Conservation (phyloP, 176 grass and related monocot genomes). For the Guadua angustifolia region DNA sequence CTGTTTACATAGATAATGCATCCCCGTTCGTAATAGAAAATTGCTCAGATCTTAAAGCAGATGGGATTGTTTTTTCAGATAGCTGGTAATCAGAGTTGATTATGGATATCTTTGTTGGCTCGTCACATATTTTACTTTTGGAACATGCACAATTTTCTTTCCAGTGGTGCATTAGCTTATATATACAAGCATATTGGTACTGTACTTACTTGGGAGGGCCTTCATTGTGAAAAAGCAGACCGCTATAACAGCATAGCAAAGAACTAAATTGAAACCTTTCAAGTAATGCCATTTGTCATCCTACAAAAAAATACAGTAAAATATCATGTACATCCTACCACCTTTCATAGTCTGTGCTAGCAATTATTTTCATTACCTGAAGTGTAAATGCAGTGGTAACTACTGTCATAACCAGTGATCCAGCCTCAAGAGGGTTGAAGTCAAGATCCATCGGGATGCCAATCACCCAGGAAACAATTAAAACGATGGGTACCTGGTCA, state of each 20-base stretch:
- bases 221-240: conserved; percentile 54
- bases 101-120: background rate
- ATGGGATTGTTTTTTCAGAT: background rate
- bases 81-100: background rate
- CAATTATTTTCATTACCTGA: conserved; percentile 48
- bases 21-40: background rate
- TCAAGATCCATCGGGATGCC: conserved; percentile 69
- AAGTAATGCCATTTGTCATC: conserved; percentile 73
- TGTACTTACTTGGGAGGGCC: conserved; percentile 46
- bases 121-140: background rate
- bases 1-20: background rate
- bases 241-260: conserved; percentile 63
- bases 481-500: conserved; percentile 59
- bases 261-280: conserved; percentile 61
- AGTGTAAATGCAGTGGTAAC: conserved; percentile 59
- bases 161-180: background rate
- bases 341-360: background rate
- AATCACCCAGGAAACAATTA: conserved; percentile 64
- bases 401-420: conserved; percentile 55
- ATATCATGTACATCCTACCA: background rate
- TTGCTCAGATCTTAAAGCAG: background rate
- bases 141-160: background rate
- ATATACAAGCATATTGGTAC: background rate
- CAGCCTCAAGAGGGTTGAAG: conserved; percentile 65
- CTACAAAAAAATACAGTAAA: conserved; percentile 38